Percentiles rank a stretch among this genome's conserved stretches.
These are phyloP conservation scores for Fusarium beomiforme DNA, from an alignment of 2,329 filamentous ascomycete species.

Conservation along the genomic window DNA sequence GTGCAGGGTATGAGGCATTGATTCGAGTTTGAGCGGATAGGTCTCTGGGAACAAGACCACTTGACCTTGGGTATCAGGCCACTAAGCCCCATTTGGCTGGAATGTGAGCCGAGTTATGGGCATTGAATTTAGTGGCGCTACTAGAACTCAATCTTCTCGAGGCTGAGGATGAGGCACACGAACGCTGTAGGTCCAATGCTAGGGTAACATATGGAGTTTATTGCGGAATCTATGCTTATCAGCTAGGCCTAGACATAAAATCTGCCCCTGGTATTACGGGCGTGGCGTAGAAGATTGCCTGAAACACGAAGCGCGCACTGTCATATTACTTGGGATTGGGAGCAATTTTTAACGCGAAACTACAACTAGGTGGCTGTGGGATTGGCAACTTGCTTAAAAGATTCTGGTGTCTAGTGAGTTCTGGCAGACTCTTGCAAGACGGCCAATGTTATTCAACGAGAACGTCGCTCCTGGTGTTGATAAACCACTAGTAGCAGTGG, in stretches of 20 bases:
- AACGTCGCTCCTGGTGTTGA: rapidly evolving
- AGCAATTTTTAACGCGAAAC: no score
- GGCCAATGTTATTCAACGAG: neutral
- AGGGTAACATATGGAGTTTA: neutral
- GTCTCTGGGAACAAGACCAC: neutral
- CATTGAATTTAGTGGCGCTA: neutral
- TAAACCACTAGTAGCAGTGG: rapidly evolving
- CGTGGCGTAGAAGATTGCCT: neutral
- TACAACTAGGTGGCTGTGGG: neutral
- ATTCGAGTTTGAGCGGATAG: no score
- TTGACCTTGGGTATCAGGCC: neutral
- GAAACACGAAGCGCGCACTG: rapidly evolving
- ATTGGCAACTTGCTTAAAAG: rapidly evolving
- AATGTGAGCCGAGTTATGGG: neutral
- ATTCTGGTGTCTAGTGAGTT: neutral
- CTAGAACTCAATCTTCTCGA: neutral
- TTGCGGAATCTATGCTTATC: neutral
- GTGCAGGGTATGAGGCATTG: no score
- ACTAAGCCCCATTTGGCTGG: neutral
- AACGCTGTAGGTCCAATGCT: neutral
- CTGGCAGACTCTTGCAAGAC: neutral
- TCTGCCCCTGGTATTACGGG: neutral
- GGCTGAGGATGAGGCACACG: neutral
- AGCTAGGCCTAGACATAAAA: neutral
- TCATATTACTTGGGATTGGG: neutral